Evolutionary conservation across 768 basidiomycete species (phyloP).

Genomic region (Agaricus blazei): DNA sequence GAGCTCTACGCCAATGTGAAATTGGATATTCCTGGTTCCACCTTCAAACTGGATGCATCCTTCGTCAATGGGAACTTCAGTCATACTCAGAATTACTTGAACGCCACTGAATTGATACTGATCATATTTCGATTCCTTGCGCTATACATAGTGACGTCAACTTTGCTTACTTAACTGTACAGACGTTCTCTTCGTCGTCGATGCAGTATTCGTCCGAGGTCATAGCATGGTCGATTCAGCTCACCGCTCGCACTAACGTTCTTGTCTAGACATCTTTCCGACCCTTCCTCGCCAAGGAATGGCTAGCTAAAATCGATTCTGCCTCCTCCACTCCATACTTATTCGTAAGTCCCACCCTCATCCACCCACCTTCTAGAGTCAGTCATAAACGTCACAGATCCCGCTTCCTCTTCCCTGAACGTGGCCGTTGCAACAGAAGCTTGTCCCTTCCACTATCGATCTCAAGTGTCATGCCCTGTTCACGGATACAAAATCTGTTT

Average conservation of each 20-base stretch:
- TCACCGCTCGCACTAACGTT: background rate
- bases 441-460: slow-evolving; percentile 49
- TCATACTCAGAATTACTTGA: no score
- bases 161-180: background rate
- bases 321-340: slow-evolving; percentile 63
- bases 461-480: slow-evolving; percentile 55
- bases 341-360: slow-evolving; percentile 45
- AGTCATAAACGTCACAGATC: slow-evolving; percentile 5
- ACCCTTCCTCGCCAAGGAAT: slow-evolving; percentile 59
- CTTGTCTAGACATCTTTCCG: slow-evolving; percentile 48
- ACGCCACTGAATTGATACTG: no score
- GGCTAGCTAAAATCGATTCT: slow-evolving; percentile 65
- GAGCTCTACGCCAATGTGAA: no score
- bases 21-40: no score
- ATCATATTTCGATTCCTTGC: no score
- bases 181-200: background rate
- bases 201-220: slow-evolving; percentile 7
- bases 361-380: background rate
- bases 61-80: no score
- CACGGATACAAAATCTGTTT: slow-evolving; percentile 71
- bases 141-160: no score
- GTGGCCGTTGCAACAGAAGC: slow-evolving; percentile 47
- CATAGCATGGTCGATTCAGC: background rate
- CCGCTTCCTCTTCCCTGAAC: background rate
- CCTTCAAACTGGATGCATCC: no score